Evolutionary conservation across 1,139 yeast species (phyloP).

Genomic region (Kodamaea derodonti): DNA sequence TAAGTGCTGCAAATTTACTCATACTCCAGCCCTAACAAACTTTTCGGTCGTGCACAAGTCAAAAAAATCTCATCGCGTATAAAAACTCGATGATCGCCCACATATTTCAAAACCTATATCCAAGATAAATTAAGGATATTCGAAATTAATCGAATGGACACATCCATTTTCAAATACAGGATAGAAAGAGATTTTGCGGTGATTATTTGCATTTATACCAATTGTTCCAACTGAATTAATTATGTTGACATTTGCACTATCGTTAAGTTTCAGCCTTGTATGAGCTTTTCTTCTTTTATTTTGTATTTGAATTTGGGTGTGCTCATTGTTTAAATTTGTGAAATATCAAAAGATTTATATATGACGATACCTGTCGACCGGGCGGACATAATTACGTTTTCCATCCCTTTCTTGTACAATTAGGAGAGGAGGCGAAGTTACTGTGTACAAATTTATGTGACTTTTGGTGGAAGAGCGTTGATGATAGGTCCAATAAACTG

Average conservation of each 20-base stretch:
- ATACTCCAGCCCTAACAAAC: constrained; percentile 1
- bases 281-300: constrained; percentile 42
- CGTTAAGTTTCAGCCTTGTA: constrained; percentile 89
- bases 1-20: no score
- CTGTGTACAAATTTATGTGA: constrained; percentile 63
- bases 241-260: constrained; percentile 70
- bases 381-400: constrained; percentile 68
- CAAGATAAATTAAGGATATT: constrained; percentile 1
- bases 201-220: constrained; percentile 71
- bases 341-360: constrained; percentile 15
- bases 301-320: constrained; percentile 9
- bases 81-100: constrained; percentile 2
- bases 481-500: constrained; percentile 59
- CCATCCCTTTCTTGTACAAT: constrained; percentile 49
- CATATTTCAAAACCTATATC: constrained; percentile 2
- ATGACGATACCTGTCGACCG: constrained; percentile 70
- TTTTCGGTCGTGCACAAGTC: constrained; percentile 5
- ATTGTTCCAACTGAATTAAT: constrained; percentile 78
- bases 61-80: constrained; percentile 1
- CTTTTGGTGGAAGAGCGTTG: constrained; percentile 54
- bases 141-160: background rate
- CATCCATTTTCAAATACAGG: constrained; percentile 3
- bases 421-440: constrained; percentile 53
- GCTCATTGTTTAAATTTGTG: constrained; percentile 3
- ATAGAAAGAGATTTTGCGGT: constrained; percentile 31